Base-by-base conservation (phyloP, 1,139 yeast genomes). In the Candida sp. region DNA sequence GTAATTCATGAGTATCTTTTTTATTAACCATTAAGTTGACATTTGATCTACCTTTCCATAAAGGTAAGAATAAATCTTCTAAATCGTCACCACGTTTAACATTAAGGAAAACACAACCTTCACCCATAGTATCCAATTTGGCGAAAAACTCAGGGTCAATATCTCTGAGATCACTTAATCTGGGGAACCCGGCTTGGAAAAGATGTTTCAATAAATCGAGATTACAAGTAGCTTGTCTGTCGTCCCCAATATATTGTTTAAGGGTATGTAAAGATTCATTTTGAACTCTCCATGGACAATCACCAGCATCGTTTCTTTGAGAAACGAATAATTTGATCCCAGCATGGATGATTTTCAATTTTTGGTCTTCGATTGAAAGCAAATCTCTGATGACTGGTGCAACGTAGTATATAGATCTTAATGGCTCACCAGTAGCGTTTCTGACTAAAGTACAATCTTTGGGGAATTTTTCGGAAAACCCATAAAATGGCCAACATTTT, bases 341-440 rank as follows among this genome's bases (percentile, higher is more conserved):
- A 5, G 95, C 87, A 56, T 91, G 96, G 40, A 93, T 82, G 48
- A 93, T 77, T 73, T 91, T 91, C 60, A 91, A 71, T 63, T 87
- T 87, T 57, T 79, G 82, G 44, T 87, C 95, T 55, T 87, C 82
- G 33, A 77, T 73, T 45, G 78, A 73, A 49, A 95, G 75, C 44
- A 88, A 76, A 34, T 85, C 78, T 55, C 80, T 84, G 47, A 91
- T 70, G 22, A 81, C 70, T 38, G 97, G 95, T 9, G 91, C 74
- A 21, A 87, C 95, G 58, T 87, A 87, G 68, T 95, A 95, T 43
- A 95, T 87, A 35, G 95, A 84, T 66, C 98, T 82, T 25, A 89
- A 76, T 47, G 99, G 97, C 60, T 90, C 97, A 46, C 98, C 99
- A 19, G 96, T 84, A 34, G 95, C 93, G 62, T 95, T 95, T 70